Evolutionary conservation across 2,329 filamentous ascomycete genomes (phyloP).

Genomic region (Diaporthe sp.): DNA sequence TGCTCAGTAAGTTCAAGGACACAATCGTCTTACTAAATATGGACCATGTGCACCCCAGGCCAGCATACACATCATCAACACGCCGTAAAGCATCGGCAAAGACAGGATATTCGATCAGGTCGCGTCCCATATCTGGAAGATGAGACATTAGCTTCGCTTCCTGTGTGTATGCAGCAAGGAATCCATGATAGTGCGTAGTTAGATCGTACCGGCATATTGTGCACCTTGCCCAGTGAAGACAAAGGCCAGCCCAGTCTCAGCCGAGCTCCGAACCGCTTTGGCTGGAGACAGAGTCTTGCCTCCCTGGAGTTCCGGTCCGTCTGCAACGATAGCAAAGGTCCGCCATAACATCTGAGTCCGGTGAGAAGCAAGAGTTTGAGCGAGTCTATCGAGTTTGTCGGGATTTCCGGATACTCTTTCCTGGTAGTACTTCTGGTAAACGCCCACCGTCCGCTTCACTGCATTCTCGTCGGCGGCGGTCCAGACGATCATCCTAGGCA

Average conservation of each 20-base stretch:
- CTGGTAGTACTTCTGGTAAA: conserved; percentile 41
- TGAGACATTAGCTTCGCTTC: background rate
- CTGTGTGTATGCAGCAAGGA: background rate
- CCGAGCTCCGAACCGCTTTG: background rate
- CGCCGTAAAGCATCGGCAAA: conserved; percentile 37
- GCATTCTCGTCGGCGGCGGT: conserved; percentile 44
- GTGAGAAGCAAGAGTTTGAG: conserved; percentile 42
- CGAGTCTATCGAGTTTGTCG: conserved; percentile 34
- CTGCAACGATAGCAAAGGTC: conserved; percentile 32
- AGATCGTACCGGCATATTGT: conserved; percentile 41
- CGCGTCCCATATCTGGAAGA: conserved; percentile 39
- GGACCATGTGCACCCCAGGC: conserved; percentile 42
- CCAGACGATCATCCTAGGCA: conserved; percentile 41
- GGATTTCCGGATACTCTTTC: conserved; percentile 23
- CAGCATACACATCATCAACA: conserved; percentile 35
- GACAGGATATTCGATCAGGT: conserved; percentile 41
- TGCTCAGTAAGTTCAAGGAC: background rate
- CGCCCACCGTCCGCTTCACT: conserved; percentile 39
- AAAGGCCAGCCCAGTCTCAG: conserved; percentile 37
- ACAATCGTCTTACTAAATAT: conserved; percentile 39
- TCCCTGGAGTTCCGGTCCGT: background rate
- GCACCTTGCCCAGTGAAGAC: conserved; percentile 47
- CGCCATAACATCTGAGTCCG: conserved; percentile 43
- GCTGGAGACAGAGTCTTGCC: background rate
- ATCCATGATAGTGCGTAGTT: background rate